Evolutionary conservation across 129 eudicot species (phyloP).

Genomic region (Daucus carota): DH1_v3.0 NC_030386.2:39431501-39432000

Average conservation of each 20-base stretch:
- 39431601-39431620: conserved; percentile 96
- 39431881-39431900: neutral
- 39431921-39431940: neutral
- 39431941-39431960: neutral
- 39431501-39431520: conserved; percentile 15
- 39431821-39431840: conserved; percentile 42
- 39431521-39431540: conserved; percentile 23
- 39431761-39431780: conserved; percentile 64
- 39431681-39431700: conserved; percentile 35
- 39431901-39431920: neutral
- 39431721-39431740: conserved; percentile 32
- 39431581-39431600: conserved; percentile 46
- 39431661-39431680: conserved; percentile 52
- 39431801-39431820: conserved; percentile 34
- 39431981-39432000: neutral
- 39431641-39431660: conserved; percentile 20
- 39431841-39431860: conserved; percentile 70
- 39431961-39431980: neutral
- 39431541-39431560: conserved; percentile 69
- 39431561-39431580: conserved; percentile 53
- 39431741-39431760: conserved; percentile 74
- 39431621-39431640: conserved; percentile 40
- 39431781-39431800: conserved; percentile 27
- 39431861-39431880: neutral
- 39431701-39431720: conserved; percentile 23